A percentile compares a stretch with the other conserved stretches of the same genome.
Conservation (phyloP, 139 green algal genomes). For the Micromonas commoda region DNA sequence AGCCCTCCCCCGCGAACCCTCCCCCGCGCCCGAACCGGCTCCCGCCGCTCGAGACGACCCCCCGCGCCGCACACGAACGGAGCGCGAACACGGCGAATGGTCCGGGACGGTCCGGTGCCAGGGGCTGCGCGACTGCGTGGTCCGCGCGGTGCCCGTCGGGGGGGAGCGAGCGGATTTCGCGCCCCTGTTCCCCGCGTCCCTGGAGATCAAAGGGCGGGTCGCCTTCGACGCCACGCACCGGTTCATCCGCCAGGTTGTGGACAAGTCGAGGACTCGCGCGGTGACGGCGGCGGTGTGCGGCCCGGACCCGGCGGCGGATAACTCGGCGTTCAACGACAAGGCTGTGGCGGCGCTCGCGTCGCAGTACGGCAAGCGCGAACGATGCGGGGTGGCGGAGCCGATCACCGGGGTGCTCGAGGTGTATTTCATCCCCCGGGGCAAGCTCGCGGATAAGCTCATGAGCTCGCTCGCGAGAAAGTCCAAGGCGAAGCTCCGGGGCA, state of each 20-base stretch:
- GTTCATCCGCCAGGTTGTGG: not conserved
- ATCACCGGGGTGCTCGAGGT: not conserved
- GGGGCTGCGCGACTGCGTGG: not conserved
- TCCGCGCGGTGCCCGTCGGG: not conserved
- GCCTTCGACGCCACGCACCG: not conserved
- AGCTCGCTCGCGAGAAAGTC: not conserved
- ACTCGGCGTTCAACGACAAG: not conserved
- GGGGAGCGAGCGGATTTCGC: not conserved
- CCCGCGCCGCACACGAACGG: too few relatives aligned
- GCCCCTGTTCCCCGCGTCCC: not conserved
- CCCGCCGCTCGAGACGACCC: too few relatives aligned
- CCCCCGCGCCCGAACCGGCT: not conserved
- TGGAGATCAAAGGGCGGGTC: slow-evolving; percentile 14
- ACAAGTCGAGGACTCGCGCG: not conserved
- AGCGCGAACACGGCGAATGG: not conserved
- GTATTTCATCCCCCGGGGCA: not conserved
- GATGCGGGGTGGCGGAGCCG: not conserved
- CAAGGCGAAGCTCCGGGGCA: not conserved
- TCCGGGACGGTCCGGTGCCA: not conserved
- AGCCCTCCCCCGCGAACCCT: not conserved
- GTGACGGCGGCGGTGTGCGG: not conserved
- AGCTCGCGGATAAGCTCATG: not conserved
- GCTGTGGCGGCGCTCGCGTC: not conserved
- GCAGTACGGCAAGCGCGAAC: not conserved
- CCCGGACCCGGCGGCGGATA: too few relatives aligned